A percentile compares a stretch with the other conserved stretches of the same genome.
These are phyloP conservation scores for Hyparrhenia diplandra DNA, from an alignment of 176 grass and related monocot species.

Conservation along the genomic window DNA sequence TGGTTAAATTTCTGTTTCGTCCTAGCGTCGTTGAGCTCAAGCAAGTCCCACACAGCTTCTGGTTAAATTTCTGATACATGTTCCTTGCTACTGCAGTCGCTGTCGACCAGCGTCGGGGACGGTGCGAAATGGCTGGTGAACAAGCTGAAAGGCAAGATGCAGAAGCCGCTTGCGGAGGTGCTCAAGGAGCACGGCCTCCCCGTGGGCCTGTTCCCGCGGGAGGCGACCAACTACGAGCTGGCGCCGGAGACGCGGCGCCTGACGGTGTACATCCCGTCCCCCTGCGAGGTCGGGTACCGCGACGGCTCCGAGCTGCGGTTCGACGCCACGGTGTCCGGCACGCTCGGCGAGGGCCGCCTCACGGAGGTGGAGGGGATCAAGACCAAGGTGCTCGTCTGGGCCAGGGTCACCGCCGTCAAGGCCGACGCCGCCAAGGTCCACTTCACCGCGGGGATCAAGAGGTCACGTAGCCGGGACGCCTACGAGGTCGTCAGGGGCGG, in stretches of 20 bases:
- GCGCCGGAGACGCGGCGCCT: conserved; percentile 65
- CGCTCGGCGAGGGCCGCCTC: conserved; percentile 62
- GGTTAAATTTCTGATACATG: no score
- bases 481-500: conserved; percentile 70
- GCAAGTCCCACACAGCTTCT: not conserved
- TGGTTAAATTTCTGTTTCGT: not conserved
- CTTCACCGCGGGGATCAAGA: conserved; percentile 74
- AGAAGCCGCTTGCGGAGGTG: conserved; percentile 82
- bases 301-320: conserved; percentile 85
- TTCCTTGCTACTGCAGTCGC: conserved; percentile 43
- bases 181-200: conserved; percentile 77
- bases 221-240: conserved; percentile 87
- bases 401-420: conserved; percentile 69
- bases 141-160: conserved; percentile 94
- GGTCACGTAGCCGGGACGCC: conserved; percentile 59
- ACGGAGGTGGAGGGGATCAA: conserved; percentile 74
- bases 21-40: not conserved
- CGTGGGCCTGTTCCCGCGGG: conserved; percentile 69
- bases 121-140: conserved; percentile 94
- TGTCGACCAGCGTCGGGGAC: conserved; percentile 72
- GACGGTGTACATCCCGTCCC: conserved; percentile 71
- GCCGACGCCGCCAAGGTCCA: conserved; percentile 74
- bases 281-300: conserved; percentile 85
- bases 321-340: conserved; percentile 48
- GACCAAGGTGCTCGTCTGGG: conserved; percentile 93